Evolutionary conservation across 2,329 filamentous ascomycete species (phyloP).

Genomic region (Cyphellophora attinorum): DNA sequence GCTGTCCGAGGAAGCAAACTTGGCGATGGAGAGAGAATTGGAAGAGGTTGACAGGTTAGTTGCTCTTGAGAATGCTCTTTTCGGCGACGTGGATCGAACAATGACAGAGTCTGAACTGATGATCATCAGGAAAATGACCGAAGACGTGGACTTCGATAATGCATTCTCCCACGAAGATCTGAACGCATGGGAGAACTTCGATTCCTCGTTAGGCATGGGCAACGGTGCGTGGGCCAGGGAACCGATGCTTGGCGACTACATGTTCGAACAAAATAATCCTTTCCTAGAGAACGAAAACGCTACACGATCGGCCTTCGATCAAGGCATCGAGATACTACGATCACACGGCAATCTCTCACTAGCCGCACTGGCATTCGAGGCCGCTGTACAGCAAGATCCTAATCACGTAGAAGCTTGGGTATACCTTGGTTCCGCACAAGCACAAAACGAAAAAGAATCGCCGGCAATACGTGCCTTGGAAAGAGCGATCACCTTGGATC

Average conservation of each 20-base stretch:
- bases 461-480: conserved; percentile 91
- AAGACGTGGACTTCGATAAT: conserved; percentile 47
- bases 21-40: conserved; percentile 74
- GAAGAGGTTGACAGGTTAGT: conserved; percentile 82
- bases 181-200: conserved; percentile 71
- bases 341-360: conserved; percentile 90
- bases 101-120: too few relatives aligned
- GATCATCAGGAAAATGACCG: conserved; percentile 48
- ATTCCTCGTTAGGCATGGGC: conserved; percentile 44
- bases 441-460: conserved; percentile 97
- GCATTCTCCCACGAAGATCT: conserved; percentile 62
- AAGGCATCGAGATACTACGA: conserved; percentile 85
- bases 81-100: conserved; percentile 68
- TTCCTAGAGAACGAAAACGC: conserved; percentile 66
- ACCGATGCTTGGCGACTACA: conserved; percentile 75
- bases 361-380: conserved; percentile 89
- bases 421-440: conserved; percentile 80
- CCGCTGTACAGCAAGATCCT: conserved; percentile 82
- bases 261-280: conserved; percentile 90
- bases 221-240: conserved; percentile 48
- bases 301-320: conserved; percentile 59
- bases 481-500: conserved; percentile 78
- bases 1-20: conserved; percentile 55
- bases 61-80: conserved; percentile 61
- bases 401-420: conserved; percentile 90